These are phyloP conservation scores for Colletotrichum sp. DNA, from an alignment of 2,329 filamentous ascomycete genomes.

Conservation along the genomic window DNA sequence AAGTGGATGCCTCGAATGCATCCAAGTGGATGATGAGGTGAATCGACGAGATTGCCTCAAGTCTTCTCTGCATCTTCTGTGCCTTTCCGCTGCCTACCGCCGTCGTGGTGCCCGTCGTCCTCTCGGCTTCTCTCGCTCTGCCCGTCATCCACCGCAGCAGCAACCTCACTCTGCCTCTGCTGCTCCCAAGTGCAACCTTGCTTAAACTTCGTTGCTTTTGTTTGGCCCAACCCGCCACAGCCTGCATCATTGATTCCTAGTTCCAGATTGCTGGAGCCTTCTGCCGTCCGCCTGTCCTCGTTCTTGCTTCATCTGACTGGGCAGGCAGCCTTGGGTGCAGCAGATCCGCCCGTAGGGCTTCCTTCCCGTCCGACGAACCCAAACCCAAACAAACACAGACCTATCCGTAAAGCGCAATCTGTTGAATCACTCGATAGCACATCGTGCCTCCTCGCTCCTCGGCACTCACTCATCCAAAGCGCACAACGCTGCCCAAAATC, in stretches of 20 bases:
- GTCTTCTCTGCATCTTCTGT: background rate
- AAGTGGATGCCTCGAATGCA: constrained; percentile 17
- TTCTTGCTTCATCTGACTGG: background rate
- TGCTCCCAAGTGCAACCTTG: background rate
- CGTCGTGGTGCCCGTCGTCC: background rate
- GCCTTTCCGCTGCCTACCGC: constrained; percentile 5
- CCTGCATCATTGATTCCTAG: background rate
- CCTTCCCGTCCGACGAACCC: background rate
- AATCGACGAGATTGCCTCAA: background rate
- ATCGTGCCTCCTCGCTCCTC: background rate
- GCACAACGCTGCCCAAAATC: background rate
- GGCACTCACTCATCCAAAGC: background rate
- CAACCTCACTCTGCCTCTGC: background rate
- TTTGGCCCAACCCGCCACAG: background rate
- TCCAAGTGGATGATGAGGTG: background rate
- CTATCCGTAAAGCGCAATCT: background rate
- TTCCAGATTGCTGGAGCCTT: constrained; percentile 8
- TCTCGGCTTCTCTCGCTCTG: background rate
- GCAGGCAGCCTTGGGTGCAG: background rate
- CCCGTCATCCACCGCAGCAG: background rate
- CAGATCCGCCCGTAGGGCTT: background rate
- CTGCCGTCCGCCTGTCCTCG: background rate
- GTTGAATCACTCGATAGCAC: background rate
- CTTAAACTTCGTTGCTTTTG: background rate
- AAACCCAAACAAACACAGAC: background rate